Conservation (phyloP, 768 basidiomycete species). For the Podaxis sp. region DNA sequence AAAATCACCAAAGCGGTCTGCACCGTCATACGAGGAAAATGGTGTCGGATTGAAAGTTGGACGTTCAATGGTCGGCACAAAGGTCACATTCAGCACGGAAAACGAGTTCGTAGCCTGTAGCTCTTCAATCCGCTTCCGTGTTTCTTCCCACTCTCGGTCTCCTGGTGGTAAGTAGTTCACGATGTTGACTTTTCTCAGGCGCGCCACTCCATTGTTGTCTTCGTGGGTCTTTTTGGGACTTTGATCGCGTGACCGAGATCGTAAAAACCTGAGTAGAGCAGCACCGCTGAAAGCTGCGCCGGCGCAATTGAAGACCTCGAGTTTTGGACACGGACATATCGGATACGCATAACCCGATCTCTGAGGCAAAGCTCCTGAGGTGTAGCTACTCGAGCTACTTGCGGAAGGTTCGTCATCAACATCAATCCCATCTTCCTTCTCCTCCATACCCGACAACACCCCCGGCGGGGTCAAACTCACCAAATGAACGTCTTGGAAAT, state of each 20-base stretch:
- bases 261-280: background rate
- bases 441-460: background rate
- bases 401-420: background rate
- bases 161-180: background rate
- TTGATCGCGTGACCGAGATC: background rate
- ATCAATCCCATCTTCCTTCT: background rate
- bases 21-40: background rate
- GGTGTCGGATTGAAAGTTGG: background rate
- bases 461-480: background rate
- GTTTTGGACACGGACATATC: constrained; percentile 1
- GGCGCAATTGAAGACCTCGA: constrained; percentile 3
- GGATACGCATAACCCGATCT: background rate
- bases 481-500: background rate
- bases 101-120: background rate
- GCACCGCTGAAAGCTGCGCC: background rate
- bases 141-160: background rate
- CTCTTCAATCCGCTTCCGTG: background rate
- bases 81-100: background rate
- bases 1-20: background rate
- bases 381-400: background rate
- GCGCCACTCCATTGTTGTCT: background rate
- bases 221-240: background rate
- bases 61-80: background rate
- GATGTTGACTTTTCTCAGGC: background rate
- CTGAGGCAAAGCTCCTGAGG: too few relatives aligned